phyloP scores from a whole-genome alignment of 306 rosid genomes.

The Quercus dentata region DNA sequence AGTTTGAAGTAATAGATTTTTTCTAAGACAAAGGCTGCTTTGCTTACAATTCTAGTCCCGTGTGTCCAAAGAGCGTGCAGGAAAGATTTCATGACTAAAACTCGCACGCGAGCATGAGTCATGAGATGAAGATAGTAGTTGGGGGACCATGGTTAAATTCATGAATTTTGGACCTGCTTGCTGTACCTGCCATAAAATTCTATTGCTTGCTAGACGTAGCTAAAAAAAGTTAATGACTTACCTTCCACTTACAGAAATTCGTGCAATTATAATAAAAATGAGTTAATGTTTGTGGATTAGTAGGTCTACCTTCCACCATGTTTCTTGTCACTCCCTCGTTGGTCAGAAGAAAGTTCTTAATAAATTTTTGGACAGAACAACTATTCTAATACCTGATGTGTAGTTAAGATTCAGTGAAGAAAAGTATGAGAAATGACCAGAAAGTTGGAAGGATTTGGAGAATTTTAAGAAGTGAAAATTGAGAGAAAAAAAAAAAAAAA shows the following conservation, averaged over 20 bases:
- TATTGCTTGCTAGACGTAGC: no score
- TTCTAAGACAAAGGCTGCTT: neutral
- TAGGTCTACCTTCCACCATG: neutral
- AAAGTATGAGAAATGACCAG: no score
- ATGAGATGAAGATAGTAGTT: no score
- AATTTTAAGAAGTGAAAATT: no score
- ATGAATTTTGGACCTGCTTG: neutral
- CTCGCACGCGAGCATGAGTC: neutral
- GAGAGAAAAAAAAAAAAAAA: no score
- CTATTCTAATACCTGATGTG: no score
- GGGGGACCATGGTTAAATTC: neutral
- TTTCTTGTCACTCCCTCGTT: neutral
- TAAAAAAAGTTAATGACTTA: neutral
- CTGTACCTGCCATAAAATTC: neutral
- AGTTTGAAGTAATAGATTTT: no score
- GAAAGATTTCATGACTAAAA: neutral
- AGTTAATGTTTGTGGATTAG: neutral
- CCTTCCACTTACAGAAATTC: neutral
- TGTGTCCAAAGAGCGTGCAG: neutral
- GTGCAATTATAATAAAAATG: neutral
- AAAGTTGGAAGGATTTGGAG: no score
- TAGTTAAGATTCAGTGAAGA: no score
- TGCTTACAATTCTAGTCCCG: neutral
- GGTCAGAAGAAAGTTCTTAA: neutral
- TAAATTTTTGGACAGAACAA: neutral